Conservation (phyloP, 2,329 filamentous ascomycete genomes). For the Xylariaceae sp. region DNA sequence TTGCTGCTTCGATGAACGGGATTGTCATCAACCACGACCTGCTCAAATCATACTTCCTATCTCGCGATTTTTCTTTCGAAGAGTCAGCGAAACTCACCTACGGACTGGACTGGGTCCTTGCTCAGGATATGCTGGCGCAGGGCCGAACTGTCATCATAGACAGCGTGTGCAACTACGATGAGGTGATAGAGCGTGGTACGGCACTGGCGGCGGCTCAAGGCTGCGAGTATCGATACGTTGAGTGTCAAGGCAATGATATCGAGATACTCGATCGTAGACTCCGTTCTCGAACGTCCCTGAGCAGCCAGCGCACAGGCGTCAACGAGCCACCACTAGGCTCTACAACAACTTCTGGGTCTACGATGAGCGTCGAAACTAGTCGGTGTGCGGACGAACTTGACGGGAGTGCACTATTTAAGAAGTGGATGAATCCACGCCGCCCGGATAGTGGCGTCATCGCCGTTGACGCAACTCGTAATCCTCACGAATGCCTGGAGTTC, state of each 20-base stretch:
- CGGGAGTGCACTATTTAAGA: constrained; percentile 1
- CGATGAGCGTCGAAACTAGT: neutral
- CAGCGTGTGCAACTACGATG: constrained; percentile 34
- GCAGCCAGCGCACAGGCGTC: constrained; percentile 8
- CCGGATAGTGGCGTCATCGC: constrained; percentile 1
- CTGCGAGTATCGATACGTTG: constrained; percentile 20
- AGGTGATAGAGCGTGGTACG: constrained; percentile 28
- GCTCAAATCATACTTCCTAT: constrained; percentile 32
- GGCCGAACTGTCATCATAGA: constrained; percentile 34
- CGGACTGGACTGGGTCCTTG: constrained; percentile 33
- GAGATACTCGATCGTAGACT: constrained; percentile 8
- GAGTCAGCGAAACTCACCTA: constrained; percentile 31
- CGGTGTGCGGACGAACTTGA: neutral
- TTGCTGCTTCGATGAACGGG: constrained; percentile 25
- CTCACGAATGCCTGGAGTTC: constrained; percentile 5
- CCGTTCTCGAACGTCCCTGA: neutral
- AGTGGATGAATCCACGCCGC: constrained; percentile 11
- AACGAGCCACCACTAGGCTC: neutral
- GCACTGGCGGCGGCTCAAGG: constrained; percentile 23
- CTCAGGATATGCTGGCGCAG: constrained; percentile 33
- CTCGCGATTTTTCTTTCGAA: constrained; percentile 26
- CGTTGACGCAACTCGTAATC: constrained; percentile 6
- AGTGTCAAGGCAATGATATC: constrained; percentile 10
- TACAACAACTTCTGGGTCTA: too few species aligned
- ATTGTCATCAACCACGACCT: constrained; percentile 36